A percentile compares a stretch with the other conserved stretches of the same genome.
phyloP scores from a whole-genome alignment of 2,329 filamentous ascomycete genomes.

The Sporothrix euskadiensis region DNA sequence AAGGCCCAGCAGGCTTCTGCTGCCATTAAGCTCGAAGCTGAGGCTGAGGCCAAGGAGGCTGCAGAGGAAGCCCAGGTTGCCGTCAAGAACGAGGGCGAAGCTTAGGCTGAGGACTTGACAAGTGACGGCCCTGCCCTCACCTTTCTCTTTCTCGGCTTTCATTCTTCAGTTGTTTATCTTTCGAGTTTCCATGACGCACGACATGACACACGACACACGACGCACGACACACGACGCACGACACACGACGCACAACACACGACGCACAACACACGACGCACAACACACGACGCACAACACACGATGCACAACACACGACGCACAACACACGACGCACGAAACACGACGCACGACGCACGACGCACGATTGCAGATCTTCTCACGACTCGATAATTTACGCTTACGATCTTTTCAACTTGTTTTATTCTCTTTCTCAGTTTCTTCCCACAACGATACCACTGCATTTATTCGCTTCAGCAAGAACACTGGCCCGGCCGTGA shows the following conservation, averaged over 20 bases:
- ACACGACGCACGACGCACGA: background rate
- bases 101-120: background rate
- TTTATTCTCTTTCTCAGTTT: background rate
- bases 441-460: slow-evolving; percentile 2
- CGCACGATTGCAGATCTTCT: background rate
- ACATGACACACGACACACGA: background rate
- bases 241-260: too few species aligned
- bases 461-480: background rate
- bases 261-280: background rate
- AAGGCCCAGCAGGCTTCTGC: slow-evolving; percentile 19
- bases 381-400: background rate
- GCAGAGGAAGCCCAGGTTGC: background rate
- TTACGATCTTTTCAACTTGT: background rate
- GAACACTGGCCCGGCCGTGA: background rate
- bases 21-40: slow-evolving; percentile 21
- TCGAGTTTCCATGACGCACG: background rate
- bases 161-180: background rate
- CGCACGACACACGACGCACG: background rate
- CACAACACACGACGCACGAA: background rate
- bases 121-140: background rate
- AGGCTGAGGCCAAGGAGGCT: background rate
- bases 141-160: background rate
- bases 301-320: too few species aligned
- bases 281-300: too few species aligned
- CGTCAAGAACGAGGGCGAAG: background rate